Evolutionary conservation across 2,329 filamentous ascomycete species (phyloP).

Genomic region (Chaetomium strumarium): DNA sequence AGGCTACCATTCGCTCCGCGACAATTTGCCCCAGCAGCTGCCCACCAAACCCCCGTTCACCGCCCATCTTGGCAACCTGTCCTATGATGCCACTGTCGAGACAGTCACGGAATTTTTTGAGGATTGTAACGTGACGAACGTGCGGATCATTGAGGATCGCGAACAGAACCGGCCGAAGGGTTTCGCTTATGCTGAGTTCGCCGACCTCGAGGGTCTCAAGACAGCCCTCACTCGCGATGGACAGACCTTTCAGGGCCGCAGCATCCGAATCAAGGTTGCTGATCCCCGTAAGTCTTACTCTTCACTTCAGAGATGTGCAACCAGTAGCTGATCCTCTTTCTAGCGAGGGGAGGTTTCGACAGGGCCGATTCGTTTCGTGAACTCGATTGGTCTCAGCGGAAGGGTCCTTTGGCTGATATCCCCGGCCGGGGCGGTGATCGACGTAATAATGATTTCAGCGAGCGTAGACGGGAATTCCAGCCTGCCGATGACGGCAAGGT

Average conservation of each 20-base stretch:
- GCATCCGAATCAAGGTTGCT: constrained; percentile 89
- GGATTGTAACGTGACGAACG: constrained; percentile 78
- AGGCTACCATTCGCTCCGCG: constrained; percentile 58
- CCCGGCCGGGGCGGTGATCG: constrained; percentile 40
- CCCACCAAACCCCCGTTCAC: constrained; percentile 92
- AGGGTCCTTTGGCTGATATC: constrained; percentile 30
- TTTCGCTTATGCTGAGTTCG: constrained; percentile 96
- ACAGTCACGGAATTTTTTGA: constrained; percentile 82
- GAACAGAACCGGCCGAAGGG: constrained; percentile 91
- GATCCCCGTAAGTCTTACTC: constrained; percentile 78
- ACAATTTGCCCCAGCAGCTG: constrained; percentile 65
- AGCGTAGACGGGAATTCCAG: constrained; percentile 62
- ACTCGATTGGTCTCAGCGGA: constrained; percentile 33
- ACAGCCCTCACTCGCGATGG: constrained; percentile 81
- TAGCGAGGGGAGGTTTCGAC: constrained; percentile 74
- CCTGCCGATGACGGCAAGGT: constrained; percentile 64
- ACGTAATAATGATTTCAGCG: constrained; percentile 48
- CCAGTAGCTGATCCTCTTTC: constrained; percentile 33
- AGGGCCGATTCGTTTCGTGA: constrained; percentile 38
- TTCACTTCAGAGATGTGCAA: not conserved
- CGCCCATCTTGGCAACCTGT: constrained; percentile 92
- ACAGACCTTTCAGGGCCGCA: constrained; percentile 76
- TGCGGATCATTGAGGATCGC: constrained; percentile 96
- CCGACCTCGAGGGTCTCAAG: constrained; percentile 79
- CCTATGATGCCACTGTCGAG: constrained; percentile 83